Percentiles rank a stretch among this genome's conserved stretches.
phyloP scores from a whole-genome alignment of 257 asterid genomes.

The Dorcoceras hygrometricum region DNA sequence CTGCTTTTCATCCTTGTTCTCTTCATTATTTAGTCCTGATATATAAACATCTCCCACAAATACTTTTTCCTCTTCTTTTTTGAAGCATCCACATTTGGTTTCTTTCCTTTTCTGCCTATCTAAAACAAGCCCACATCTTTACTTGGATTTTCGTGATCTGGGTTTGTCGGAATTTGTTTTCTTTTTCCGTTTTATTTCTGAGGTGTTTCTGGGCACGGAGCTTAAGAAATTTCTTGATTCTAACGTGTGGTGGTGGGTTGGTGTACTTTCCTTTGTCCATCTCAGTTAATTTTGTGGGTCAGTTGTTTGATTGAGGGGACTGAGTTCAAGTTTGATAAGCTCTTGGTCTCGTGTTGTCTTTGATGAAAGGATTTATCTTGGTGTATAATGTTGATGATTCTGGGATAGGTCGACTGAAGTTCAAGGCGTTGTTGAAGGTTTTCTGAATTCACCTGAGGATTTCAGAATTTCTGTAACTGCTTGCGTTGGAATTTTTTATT shows the following conservation, averaged over 20 bases:
- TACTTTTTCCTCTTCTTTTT: conserved; percentile 3
- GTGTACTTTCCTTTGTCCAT: conserved; percentile 26
- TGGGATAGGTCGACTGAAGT: conserved; percentile 59
- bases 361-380: conserved; percentile 49
- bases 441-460: conserved; percentile 16
- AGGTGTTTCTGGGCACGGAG: conserved; percentile 24
- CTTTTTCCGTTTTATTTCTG: conserved; percentile 8
- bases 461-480: background rate
- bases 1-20: conserved; percentile 77
- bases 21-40: conserved; percentile 50
- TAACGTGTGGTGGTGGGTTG: conserved; percentile 24
- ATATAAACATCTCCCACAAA: background rate
- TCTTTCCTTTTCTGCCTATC: conserved; percentile 27
- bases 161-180: conserved; percentile 29
- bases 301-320: conserved; percentile 34
- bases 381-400: conserved; percentile 55
- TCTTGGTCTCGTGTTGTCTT: conserved; percentile 55
- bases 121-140: conserved; percentile 31
- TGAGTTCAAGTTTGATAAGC: conserved; percentile 28
- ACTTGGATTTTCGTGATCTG: conserved; percentile 42
- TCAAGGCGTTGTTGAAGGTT: conserved; percentile 28
- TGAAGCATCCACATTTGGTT: conserved; percentile 28
- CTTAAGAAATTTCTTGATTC: conserved; percentile 25
- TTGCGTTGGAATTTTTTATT: conserved; percentile 26
- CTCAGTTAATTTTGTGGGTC: conserved; percentile 14